Evolutionary conservation across 139 green algal species (phyloP).

Genomic region (Axilococcus clingmanii): DNA sequence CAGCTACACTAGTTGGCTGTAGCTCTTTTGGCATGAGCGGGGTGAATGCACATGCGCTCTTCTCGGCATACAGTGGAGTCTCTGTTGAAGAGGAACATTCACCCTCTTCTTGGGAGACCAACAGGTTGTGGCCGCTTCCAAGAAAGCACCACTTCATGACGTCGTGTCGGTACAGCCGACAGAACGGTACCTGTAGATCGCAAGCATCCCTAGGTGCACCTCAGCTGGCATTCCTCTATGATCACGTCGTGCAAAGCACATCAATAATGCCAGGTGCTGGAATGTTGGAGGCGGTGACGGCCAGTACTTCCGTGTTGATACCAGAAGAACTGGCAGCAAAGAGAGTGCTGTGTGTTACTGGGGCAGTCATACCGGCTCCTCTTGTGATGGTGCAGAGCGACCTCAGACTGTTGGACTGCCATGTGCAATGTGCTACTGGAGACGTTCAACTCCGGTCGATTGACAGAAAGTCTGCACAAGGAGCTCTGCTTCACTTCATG

Average conservation of each 20-base stretch:
- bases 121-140: constrained; percentile 13
- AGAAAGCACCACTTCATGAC: constrained; percentile 7
- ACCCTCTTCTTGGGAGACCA: constrained; percentile 4
- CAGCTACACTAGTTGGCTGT: neutral
- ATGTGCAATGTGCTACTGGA: neutral
- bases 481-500: too few species aligned
- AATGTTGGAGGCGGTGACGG: constrained; percentile 41
- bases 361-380: constrained; percentile 31
- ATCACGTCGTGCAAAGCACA: constrained; percentile 51
- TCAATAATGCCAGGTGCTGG: constrained; percentile 53
- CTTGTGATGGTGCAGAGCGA: constrained; percentile 5
- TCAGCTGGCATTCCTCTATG: constrained; percentile 34
- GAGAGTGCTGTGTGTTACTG: constrained; percentile 1
- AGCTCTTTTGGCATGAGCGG: constrained; percentile 35
- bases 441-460: constrained; percentile 2
- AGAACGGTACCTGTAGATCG: constrained; percentile 1
- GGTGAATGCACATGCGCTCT: constrained; percentile 13
- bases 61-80: neutral
- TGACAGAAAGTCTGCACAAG: too few species aligned
- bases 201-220: neutral
- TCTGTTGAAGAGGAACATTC: neutral
- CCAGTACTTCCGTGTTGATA: constrained; percentile 1
- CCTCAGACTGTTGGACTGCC: constrained; percentile 5
- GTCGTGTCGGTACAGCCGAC: neutral
- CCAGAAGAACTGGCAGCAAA: neutral